Percentiles rank a stretch among this genome's conserved stretches.
Evolutionary conservation across 2,329 filamentous ascomycete genomes (phyloP).

Genomic region (Fusarium nisikadoi): DNA sequence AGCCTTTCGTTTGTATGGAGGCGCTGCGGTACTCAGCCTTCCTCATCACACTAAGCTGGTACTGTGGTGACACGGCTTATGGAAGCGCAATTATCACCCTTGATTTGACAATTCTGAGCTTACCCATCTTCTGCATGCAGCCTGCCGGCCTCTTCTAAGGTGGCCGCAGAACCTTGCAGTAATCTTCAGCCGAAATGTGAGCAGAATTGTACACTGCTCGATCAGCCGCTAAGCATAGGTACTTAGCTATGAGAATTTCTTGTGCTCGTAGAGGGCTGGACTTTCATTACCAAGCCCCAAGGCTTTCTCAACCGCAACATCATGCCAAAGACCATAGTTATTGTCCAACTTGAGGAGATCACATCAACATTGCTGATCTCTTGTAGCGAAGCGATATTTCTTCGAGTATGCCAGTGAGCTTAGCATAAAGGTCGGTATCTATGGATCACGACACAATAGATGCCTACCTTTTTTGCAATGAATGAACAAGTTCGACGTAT

Average conservation of each 20-base stretch:
- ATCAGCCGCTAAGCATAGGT: neutral
- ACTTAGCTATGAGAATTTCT: neutral
- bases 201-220: neutral
- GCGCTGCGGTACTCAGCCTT: neutral
- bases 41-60: neutral
- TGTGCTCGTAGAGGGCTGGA: neutral
- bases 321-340: neutral
- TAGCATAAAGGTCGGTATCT: neutral
- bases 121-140: neutral
- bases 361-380: neutral
- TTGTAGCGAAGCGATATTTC: neutral
- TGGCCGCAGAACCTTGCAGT: neutral
- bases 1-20: neutral
- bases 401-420: neutral
- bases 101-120: conserved; percentile 10
- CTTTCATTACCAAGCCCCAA: neutral
- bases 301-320: neutral
- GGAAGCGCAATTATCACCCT: neutral
- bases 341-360: neutral
- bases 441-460: neutral
- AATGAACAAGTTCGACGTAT: neutral
- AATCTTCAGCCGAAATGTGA: neutral
- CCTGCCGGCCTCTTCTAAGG: neutral
- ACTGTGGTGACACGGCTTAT: conserved; percentile 3
- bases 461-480: neutral